These are phyloP conservation scores for Terfezia boudieri DNA, from an alignment of 495 filamentous ascomycete species.

Conservation along the genomic window DNA sequence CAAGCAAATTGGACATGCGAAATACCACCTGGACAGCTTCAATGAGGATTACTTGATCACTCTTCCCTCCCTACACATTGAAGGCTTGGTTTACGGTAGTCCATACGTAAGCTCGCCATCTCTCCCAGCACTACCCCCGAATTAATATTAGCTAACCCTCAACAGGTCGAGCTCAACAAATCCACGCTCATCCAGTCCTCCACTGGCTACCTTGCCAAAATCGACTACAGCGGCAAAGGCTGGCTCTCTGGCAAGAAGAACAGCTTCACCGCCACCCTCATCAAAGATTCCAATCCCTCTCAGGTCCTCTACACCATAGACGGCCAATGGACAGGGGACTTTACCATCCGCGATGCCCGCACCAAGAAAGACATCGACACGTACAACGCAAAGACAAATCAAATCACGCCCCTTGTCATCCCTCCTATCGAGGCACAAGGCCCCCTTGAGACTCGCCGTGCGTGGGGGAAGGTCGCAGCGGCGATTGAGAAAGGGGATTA, in stretches of 20 bases:
- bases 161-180: slow-evolving; percentile 51
- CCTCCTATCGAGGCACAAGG: slow-evolving; percentile 63
- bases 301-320: slow-evolving; percentile 55
- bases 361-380: slow-evolving; percentile 44
- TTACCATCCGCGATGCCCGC: slow-evolving; percentile 51
- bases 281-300: slow-evolving; percentile 57
- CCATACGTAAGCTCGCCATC: slow-evolving; percentile 32
- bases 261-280: slow-evolving; percentile 56
- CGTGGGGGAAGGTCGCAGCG: slow-evolving; percentile 66
- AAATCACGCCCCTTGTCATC: slow-evolving; percentile 46
- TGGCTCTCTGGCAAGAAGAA: slow-evolving; percentile 95
- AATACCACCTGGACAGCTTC: slow-evolving; percentile 25
- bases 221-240: slow-evolving; percentile 79
- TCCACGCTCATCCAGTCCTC: slow-evolving; percentile 63
- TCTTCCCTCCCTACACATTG: slow-evolving; percentile 77
- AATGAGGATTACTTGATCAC: slow-evolving; percentile 56
- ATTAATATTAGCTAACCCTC: not conserved
- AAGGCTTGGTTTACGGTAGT: slow-evolving; percentile 74
- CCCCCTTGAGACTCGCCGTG: slow-evolving; percentile 63
- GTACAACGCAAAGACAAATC: slow-evolving; percentile 39
- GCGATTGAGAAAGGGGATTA: slow-evolving; percentile 65
- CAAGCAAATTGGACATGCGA: slow-evolving; percentile 89
- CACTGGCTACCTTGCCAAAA: slow-evolving; percentile 71
- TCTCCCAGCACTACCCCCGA: not conserved
- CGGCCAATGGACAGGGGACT: slow-evolving; percentile 77